Conservation (phyloP, 163 green algal species). For the Prototheca cutis region DNA sequence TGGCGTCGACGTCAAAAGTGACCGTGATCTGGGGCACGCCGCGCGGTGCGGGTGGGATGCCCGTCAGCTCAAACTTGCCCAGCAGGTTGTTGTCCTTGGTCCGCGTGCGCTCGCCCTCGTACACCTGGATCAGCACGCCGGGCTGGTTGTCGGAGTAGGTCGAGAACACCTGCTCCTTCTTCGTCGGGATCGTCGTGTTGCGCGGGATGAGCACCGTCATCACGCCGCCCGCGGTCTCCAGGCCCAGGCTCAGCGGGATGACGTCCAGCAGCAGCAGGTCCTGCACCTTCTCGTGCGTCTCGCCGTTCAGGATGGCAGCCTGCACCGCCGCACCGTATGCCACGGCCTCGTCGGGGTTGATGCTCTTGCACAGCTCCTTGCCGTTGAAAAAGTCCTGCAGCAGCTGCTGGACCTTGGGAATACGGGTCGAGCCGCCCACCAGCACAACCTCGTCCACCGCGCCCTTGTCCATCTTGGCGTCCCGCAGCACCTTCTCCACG, state of each 20-base stretch:
- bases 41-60: conserved; percentile 83
- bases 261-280: conserved; percentile 95
- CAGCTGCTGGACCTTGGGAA: conserved; percentile 85
- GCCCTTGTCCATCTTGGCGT: conserved; percentile 86
- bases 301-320: conserved; percentile 71
- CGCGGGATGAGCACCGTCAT: conserved; percentile 91
- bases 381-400: conserved; percentile 94
- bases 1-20: conserved; percentile 66
- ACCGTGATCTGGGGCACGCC: conserved; percentile 90
- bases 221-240: conserved; percentile 91
- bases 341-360: conserved; percentile 99
- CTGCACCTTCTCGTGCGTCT: conserved; percentile 53
- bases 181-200: conserved; percentile 96
- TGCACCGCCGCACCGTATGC: conserved; percentile 90
- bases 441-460: conserved; percentile 86
- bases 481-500: conserved; percentile 65
- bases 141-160: conserved; percentile 94
- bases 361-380: conserved; percentile 96
- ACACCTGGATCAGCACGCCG: conserved; percentile 85
- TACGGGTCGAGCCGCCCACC: conserved; percentile 84
- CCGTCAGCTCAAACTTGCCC: conserved; percentile 92
- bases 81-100: conserved; percentile 93
- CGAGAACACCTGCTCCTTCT: conserved; percentile 98
- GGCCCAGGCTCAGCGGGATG: conserved; percentile 78
- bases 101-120: conserved; percentile 77